phyloP scores from a whole-genome alignment of 2,329 filamentous ascomycete species.

The Hirsutella minnesotensis region DNA sequence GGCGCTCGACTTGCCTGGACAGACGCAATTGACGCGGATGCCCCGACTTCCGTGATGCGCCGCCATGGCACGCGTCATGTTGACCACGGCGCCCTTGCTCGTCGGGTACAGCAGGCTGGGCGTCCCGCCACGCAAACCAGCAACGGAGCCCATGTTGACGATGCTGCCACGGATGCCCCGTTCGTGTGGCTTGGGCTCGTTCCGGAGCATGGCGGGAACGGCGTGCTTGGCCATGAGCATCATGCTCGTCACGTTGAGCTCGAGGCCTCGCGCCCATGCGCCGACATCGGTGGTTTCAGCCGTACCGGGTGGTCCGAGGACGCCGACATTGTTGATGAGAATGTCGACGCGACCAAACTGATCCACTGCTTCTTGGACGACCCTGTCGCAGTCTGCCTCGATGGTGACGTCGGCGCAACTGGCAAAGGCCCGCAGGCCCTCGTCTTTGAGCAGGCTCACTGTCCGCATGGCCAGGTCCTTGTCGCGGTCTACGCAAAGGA shows the following conservation, averaged over 20 bases:
- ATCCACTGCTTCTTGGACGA: conserved; percentile 27
- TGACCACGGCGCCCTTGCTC: conserved; percentile 34
- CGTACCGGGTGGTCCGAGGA: conserved; percentile 45
- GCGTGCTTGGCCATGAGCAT: conserved; percentile 50
- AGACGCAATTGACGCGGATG: conserved; percentile 38
- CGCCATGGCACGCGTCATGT: conserved; percentile 41
- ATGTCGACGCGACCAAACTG: conserved; percentile 48
- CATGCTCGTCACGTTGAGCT: conserved; percentile 55
- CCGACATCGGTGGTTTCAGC: conserved; percentile 49
- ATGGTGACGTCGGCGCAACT: conserved; percentile 42
- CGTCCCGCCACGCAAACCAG: conserved; percentile 36
- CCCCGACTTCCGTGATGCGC: conserved; percentile 32
- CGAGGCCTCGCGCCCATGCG: conserved; percentile 42
- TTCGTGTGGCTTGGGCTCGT: conserved; percentile 26
- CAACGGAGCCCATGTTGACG: conserved; percentile 52
- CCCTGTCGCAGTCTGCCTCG: conserved; percentile 34
- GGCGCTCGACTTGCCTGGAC: conserved; percentile 22
- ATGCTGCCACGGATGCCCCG: conserved; percentile 37
- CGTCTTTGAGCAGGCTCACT: conserved; percentile 36
- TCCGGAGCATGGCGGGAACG: conserved; percentile 47
- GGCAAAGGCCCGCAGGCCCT: conserved; percentile 27
- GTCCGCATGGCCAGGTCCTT: conserved; percentile 38
- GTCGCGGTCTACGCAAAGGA: conserved; percentile 47
- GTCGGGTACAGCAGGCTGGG: conserved; percentile 34
- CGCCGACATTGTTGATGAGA: conserved; percentile 53